phyloP scores from a whole-genome alignment of 179 eudicot genomes.

The Amaranthus tricolor region DNA sequence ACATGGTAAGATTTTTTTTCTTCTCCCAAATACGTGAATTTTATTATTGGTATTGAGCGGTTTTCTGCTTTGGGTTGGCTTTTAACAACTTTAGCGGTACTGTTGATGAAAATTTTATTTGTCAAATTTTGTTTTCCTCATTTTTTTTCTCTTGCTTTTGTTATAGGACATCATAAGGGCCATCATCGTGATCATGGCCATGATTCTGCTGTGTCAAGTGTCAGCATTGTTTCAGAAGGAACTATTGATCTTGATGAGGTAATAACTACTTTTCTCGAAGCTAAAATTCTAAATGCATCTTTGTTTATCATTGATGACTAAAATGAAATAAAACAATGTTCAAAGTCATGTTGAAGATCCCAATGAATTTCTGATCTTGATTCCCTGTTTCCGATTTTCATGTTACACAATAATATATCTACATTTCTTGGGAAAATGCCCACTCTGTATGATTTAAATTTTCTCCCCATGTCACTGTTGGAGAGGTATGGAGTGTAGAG shows the following conservation, averaged over 20 bases:
- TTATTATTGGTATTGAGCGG: neutral
- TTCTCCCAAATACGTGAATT: neutral
- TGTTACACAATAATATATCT: neutral
- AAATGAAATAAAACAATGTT: neutral
- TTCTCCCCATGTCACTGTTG: neutral
- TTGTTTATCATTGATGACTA: neutral
- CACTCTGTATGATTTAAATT: neutral
- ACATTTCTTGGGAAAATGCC: neutral
- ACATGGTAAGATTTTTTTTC: constrained; percentile 41
- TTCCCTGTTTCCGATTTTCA: neutral
- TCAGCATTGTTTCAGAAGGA: constrained; percentile 88
- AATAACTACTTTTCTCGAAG: constrained; percentile 17
- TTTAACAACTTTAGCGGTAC: neutral
- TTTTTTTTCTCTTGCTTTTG: neutral
- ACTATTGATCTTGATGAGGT: constrained; percentile 90
- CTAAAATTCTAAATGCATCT: neutral
- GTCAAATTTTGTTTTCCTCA: neutral
- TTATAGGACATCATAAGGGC: constrained; percentile 60
- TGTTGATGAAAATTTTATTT: neutral
- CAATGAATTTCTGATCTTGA: neutral
- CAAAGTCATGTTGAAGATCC: neutral
- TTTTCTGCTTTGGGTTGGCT: neutral
- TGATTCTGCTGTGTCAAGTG: constrained; percentile 71
- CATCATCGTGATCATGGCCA: constrained; percentile 83
- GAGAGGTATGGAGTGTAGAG: neutral